A percentile compares a stretch with the other conserved stretches of the same genome.
phyloP scores from a whole-genome alignment of 768 basidiomycete species.

The Sporobolomyces phaffii region DNA sequence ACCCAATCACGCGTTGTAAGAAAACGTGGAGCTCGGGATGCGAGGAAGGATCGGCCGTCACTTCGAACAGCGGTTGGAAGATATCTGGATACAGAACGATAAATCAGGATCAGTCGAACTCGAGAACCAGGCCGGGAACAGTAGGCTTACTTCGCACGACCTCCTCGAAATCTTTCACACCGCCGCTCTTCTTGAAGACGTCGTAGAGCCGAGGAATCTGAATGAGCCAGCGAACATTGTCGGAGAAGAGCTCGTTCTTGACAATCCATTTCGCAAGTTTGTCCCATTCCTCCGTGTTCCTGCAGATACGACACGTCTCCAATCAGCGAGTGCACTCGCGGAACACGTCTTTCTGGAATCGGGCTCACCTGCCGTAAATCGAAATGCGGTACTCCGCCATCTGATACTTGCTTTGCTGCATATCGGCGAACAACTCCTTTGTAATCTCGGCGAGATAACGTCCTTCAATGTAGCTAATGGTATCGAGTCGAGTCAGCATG shows the following conservation, averaged over 20 bases:
- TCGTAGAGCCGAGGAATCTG: conserved; percentile 92
- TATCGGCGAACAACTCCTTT: conserved; percentile 90
- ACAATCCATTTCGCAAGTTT: conserved; percentile 96
- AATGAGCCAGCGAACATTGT: conserved; percentile 96
- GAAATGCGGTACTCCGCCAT: conserved; percentile 93
- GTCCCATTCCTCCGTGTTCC: conserved; percentile 74
- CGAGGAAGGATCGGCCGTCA: conserved; percentile 77
- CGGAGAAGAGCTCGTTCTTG: conserved; percentile 83
- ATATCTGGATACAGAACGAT: conserved; percentile 57
- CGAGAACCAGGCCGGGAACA: not conserved
- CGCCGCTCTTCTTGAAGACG: conserved; percentile 83
- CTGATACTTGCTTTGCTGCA: conserved; percentile 98
- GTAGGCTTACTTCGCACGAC: conserved; percentile 70
- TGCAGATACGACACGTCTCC: not conserved
- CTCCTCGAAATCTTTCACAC: conserved; percentile 79
- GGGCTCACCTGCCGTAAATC: conserved; percentile 68
- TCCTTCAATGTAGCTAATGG: conserved; percentile 62
- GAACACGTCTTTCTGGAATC: not conserved
- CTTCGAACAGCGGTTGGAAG: conserved; percentile 89
- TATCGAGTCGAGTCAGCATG: not conserved
- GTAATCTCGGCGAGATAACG: conserved; percentile 92
- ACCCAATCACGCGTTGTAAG: conserved; percentile 88
- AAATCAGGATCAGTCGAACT: not conserved
- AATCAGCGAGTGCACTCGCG: too few relatives aligned
- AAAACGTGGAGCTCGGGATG: conserved; percentile 95